Conservation (phyloP, 352 stramenopile species). For the Thalassiosira sp. region DNA sequence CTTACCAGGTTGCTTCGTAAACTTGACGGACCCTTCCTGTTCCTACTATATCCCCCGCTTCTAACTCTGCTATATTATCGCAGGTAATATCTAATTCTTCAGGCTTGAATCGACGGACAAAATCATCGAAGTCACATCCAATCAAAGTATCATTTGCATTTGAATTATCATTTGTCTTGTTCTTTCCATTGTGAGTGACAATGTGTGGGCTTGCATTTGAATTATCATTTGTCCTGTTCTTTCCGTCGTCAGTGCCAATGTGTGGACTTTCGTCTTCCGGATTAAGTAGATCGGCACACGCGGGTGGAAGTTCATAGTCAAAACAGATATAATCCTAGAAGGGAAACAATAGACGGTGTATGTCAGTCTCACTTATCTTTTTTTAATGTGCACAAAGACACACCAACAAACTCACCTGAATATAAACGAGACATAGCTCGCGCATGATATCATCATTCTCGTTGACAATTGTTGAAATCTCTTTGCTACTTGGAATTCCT, state of each 20-base stretch:
- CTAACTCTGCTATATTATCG: slow-evolving; percentile 1
- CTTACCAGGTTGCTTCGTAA: background rate
- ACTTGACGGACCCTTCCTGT: background rate
- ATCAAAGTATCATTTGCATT: background rate
- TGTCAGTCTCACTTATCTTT: no score
- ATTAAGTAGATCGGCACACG: background rate
- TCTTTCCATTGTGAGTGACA: no score
- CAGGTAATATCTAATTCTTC: slow-evolving; percentile 7
- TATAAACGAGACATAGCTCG: background rate
- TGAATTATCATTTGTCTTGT: no score
- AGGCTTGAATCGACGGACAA: background rate
- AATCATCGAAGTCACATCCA: background rate
- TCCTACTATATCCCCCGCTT: background rate
- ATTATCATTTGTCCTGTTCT: no score
- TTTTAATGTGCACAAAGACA: no score
- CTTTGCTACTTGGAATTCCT: background rate
- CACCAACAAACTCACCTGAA: background rate
- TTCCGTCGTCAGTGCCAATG: no score
- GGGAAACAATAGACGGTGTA: no score
- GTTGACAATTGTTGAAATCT: background rate
- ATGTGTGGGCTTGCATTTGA: no score
- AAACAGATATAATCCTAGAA: background rate
- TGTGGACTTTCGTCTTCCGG: no score
- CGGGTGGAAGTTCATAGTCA: background rate
- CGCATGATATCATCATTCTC: background rate